Base-by-base conservation (phyloP, 2,329 filamentous ascomycete species). In the Aureobasidium melanogenum region DNA sequence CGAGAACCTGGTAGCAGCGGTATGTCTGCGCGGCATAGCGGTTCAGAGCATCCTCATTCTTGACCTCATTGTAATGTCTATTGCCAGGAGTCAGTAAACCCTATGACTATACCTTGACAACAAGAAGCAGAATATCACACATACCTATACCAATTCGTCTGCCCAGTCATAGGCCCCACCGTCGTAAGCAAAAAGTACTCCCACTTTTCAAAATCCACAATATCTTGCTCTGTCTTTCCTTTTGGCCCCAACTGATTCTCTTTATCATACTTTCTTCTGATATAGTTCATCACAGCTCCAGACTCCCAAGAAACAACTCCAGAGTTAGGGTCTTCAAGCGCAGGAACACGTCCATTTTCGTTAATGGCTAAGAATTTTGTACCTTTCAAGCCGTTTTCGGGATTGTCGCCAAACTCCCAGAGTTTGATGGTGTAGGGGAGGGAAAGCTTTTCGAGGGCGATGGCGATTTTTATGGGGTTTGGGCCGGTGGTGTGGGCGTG, bases 211-310 rank as follows among this genome's bases (percentile, higher is more conserved):
- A 77, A 76, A 62, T 77, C 75, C 0, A 77, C 75, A 3, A 66
- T 59, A 22, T 75, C 75, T 61, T 78, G 76, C 43, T 76, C 73
- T 4, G 61, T 67, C 24, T 62, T 61, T 0, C 70, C 71, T 2
- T 66, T 52, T 0, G 75, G 75, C 5, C 73, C 73, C 9, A 78
- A 68, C 28, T 63, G 68, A 56, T 75, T 74, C n/a, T 69, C 63
- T 24, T 69, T 70, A 66, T 80, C 77, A 64, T 79, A 79, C 2
- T 73, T 70, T 2, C 74, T 67, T 10, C 77, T 65, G 24, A 82
- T 66, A 62, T 81, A 82, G 62, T 77, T 73, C 62, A 82, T 66
- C 66, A 81, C 80, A 12, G 80, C 79, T 26, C 77, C 77, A 17
- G 75, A 77, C 66, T 82, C 79, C 75, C 77, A 82, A 43, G 79